phyloP scores from a whole-genome alignment of 2,329 filamentous ascomycete species.

The Lomentospora prolificans region DNA sequence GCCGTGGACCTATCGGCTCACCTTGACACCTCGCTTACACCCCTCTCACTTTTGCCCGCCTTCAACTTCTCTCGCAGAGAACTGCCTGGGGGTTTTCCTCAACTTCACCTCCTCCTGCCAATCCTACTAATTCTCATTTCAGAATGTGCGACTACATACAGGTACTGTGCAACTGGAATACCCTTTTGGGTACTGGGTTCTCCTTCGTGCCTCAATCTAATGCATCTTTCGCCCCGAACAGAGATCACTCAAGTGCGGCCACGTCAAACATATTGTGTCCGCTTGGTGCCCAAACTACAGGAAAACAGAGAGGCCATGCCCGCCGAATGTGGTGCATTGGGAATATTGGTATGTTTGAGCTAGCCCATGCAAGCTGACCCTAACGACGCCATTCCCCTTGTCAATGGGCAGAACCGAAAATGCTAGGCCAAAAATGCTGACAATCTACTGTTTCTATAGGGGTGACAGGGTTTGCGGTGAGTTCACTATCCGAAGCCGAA shows the following conservation, averaged over 20 bases:
- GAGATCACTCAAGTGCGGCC: conserved; percentile 8
- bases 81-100: too few relatives aligned
- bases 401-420: background rate
- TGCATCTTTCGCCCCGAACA: background rate
- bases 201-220: background rate
- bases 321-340: conserved; percentile 8
- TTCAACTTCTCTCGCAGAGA: background rate
- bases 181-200: background rate
- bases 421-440: background rate
- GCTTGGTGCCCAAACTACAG: conserved; percentile 9
- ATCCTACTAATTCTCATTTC: background rate
- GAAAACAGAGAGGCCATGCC: conserved; percentile 7
- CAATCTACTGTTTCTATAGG: background rate
- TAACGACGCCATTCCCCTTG: background rate
- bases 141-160: conserved; percentile 10
- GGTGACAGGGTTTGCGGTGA: conserved; percentile 7
- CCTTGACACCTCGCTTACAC: background rate
- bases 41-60: background rate
- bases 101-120: background rate
- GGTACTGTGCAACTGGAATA: background rate
- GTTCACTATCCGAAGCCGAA: background rate
- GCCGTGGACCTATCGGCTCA: background rate
- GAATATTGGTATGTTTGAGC: conserved; percentile 6
- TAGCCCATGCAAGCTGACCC: background rate
- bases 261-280: conserved; percentile 9